Percentiles rank a stretch among this genome's conserved stretches.
Evolutionary conservation across 2,329 filamentous ascomycete species (phyloP).

Genomic region (Colletotrichum abscissum): DNA sequence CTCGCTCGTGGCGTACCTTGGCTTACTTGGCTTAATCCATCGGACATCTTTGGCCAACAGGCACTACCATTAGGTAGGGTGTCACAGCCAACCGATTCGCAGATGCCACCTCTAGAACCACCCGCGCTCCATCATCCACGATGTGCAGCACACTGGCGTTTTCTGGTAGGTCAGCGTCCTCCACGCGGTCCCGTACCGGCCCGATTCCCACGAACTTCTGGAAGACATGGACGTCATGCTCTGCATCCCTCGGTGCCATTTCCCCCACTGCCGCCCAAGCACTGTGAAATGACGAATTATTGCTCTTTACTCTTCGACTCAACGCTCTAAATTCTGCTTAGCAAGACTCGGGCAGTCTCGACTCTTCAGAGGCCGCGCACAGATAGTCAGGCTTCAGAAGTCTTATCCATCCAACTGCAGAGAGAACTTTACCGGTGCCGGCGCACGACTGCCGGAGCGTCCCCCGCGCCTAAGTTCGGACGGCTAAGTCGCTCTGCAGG

Average conservation of each 20-base stretch:
- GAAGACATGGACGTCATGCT: slow-evolving; percentile 30
- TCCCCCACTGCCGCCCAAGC: slow-evolving; percentile 10
- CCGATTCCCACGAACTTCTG: slow-evolving; percentile 34
- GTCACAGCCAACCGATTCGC: slow-evolving; percentile 10
- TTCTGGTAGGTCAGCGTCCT: slow-evolving; percentile 28
- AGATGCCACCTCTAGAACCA: slow-evolving; percentile 21
- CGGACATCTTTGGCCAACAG: slow-evolving; percentile 8
- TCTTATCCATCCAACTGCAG: background rate
- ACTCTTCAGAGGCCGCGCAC: background rate
- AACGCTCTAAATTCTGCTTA: background rate
- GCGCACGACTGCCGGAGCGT: background rate
- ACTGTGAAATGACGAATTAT: slow-evolving; percentile 25
- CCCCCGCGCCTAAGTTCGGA: slow-evolving; percentile 18
- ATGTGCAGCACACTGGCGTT: background rate
- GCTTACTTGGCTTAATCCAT: slow-evolving; percentile 27
- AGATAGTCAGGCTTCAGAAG: background rate
- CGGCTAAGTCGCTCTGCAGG: background rate
- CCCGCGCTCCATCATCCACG: slow-evolving; percentile 17
- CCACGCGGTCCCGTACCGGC: slow-evolving; percentile 29
- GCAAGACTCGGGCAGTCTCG: background rate
- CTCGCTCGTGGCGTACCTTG: slow-evolving; percentile 32
- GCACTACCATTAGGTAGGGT: slow-evolving; percentile 1
- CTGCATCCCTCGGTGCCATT: slow-evolving; percentile 22
- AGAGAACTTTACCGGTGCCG: slow-evolving; percentile 23
- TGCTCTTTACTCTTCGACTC: background rate